Base-by-base conservation (phyloP, 345 rosid species). In the Aquilaria yunnanensis region DNA sequence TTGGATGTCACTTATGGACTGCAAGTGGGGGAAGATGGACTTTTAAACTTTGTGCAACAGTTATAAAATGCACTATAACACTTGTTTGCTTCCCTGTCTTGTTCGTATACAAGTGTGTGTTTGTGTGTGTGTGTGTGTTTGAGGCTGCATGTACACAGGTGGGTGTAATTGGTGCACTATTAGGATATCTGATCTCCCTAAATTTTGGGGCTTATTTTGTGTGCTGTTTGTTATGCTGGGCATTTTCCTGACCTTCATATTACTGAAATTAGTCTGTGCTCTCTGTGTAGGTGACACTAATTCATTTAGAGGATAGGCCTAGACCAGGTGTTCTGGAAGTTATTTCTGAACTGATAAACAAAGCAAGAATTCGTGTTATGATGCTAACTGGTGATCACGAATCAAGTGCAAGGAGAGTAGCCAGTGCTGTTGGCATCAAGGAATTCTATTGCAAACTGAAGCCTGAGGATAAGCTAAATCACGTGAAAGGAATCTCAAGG, bases 251-350 rank as follows among this genome's bases (percentile, higher is more conserved):
- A 63, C 23, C 37, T 53, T 48, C 14, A 9, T 32, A 43, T 29
- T 47, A 14, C 32, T 12, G 33, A 10, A 33, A 33, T 59, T 55
- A 48, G 61, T 57, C 32, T 30, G 37, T 49, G 10, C 51, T 43
- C 62, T 59, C 51, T 61, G 33, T 54, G 67, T 65, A 93, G 96
- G 89, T 94, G 73, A 77, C 99, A 59, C 73, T 94, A 80, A 90
- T 94, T 75, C 99, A 94, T 76, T 95, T 94, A 0, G 99, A 90
- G 81, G 97, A 94, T 77, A 88, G 80, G 73, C 99, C 97, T 52
- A 87, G 96, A 64, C 78, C 81, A 43, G 97, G 95, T 47, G 95
- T 86, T 62, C 71, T 86, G 54, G 90, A 83, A 61, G 96, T 90
- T 59, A 70, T 93, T 69, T 54, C 74, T 45, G 94, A 85, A 67